phyloP scores from a whole-genome alignment of 2,329 filamentous ascomycete genomes.

The Pezicula radicicola region DNA sequence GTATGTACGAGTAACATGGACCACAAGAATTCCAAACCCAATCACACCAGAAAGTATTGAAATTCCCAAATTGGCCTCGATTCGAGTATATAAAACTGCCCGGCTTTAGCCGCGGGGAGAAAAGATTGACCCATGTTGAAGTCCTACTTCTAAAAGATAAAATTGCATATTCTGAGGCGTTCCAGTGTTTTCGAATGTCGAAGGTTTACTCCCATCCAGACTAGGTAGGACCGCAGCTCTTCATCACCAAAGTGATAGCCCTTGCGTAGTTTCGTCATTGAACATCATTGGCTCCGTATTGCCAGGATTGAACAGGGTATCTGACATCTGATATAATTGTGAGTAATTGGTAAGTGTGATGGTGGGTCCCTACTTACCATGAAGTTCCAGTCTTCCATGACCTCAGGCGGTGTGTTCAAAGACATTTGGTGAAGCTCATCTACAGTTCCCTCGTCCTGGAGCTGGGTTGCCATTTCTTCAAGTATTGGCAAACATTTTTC shows the following conservation, averaged over 20 bases:
- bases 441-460: constrained; percentile 2
- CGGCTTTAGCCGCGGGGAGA: too few relatives aligned
- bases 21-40: too few relatives aligned
- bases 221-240: background rate
- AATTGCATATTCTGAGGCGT: too few relatives aligned
- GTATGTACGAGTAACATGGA: too few relatives aligned
- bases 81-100: too few relatives aligned
- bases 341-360: constrained; percentile 4
- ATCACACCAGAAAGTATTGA: too few relatives aligned
- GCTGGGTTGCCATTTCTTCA: constrained; percentile 25
- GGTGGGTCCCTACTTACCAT: constrained; percentile 29
- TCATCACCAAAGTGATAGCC: constrained; percentile 6
- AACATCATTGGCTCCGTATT: constrained; percentile 16
- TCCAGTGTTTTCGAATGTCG: too few relatives aligned
- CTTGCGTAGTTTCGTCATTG: constrained; percentile 10
- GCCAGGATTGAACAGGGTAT: constrained; percentile 23
- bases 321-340: constrained; percentile 24
- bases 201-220: too few relatives aligned
- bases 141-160: too few relatives aligned
- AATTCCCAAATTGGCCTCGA: too few relatives aligned
- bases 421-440: constrained; percentile 17
- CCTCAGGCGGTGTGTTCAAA: constrained; percentile 21
- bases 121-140: too few relatives aligned
- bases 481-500: constrained; percentile 32
- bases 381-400: constrained; percentile 39